Evolutionary conservation across 2,329 filamentous ascomycete species (phyloP), one percentile per base, ranked within the genome.

Genomic region (Colletotrichum salicis): DNA sequence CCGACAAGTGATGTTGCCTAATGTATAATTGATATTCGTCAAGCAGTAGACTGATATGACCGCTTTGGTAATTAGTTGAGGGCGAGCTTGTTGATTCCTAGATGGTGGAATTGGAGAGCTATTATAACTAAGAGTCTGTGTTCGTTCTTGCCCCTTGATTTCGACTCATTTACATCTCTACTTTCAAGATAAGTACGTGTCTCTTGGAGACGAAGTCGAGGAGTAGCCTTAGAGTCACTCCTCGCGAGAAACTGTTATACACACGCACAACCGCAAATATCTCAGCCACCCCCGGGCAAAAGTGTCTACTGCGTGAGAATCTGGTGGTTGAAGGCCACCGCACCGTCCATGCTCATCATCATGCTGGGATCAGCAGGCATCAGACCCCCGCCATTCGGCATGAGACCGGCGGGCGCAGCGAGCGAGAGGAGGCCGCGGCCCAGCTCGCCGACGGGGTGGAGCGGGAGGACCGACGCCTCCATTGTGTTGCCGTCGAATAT

Each of bases 401-500:
- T 56, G 52, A 72, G 65, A 19, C 71, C 71, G 24, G 59, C 71
- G 37, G 71, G 56, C 12, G 48, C 65, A 22, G 67, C 60, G 1
- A 78, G 73, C 11, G 82, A 81, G 31, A 90, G 82, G 75, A 87
- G 82, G 24, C 80, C 82, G 29, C 82, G 80, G 54, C 89, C 90
- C 13, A 91, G 83, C 27, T 78, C 79, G 31, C 87, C 88, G 66
- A 90, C 87, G 0, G 94, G 94, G 79, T 97, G 94, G 54, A 98
- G 85, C 2, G 94, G 88, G 79, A 96, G 97, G 75, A 96, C 91
- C 2, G 91, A 91, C 0, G 93, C 94, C 75, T 93, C 89, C 82
- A 94, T 93, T 57, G 87, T 89, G 76, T 94, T 93, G 15, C 95
- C 95, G 80, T 98, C 95, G 77, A 98, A 97, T 24, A 98, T 86